Conservation (phyloP, 306 rosid genomes). For the Cucumis sativus region DNA sequence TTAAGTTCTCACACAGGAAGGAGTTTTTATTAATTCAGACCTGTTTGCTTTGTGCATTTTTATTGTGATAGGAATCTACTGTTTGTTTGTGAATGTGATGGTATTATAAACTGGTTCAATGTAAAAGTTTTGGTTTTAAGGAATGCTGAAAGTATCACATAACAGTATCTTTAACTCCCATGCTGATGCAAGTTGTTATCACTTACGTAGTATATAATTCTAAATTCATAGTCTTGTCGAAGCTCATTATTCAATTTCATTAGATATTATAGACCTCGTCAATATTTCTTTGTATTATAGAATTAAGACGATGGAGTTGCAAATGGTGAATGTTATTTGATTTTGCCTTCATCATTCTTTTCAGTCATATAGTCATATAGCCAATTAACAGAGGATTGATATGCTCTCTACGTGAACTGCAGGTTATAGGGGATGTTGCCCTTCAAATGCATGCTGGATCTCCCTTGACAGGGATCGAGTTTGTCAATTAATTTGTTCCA, state of each 20-base stretch:
- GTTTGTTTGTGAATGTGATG: background rate
- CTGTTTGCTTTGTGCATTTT: background rate
- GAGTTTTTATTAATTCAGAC: background rate
- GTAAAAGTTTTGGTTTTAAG: background rate
- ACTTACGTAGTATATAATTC: background rate
- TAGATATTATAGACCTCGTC: background rate
- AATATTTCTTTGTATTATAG: background rate
- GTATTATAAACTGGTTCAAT: background rate
- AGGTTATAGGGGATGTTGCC: slow-evolving; percentile 73
- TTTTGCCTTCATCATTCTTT: background rate
- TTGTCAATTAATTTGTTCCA: slow-evolving; percentile 29
- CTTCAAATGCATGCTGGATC: slow-evolving; percentile 59
- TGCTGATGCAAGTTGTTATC: background rate
- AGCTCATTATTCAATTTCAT: background rate
- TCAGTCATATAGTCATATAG: background rate
- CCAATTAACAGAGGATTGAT: background rate
- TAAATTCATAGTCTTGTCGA: background rate
- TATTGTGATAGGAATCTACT: background rate
- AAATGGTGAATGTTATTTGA: background rate
- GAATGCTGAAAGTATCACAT: background rate
- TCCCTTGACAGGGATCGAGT: slow-evolving; percentile 63
- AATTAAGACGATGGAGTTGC: background rate
- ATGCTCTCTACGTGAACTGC: background rate
- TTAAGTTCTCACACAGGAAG: background rate
- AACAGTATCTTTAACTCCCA: background rate